phyloP scores from a whole-genome alignment of 1,139 yeast species.

The Yamadazyma triangularis region DNA sequence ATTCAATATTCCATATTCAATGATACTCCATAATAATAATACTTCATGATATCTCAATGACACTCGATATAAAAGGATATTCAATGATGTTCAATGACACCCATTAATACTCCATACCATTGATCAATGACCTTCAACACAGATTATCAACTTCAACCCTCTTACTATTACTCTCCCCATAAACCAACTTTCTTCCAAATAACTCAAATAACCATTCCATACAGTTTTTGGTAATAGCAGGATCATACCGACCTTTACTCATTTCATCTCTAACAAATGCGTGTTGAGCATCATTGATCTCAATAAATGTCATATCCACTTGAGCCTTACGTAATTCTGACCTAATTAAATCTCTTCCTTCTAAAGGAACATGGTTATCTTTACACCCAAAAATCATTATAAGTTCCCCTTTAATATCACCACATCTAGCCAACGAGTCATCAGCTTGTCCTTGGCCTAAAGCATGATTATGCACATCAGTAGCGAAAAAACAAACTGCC shows the following conservation, averaged over 20 bases:
- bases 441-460: slow-evolving; percentile 62
- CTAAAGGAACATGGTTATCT: slow-evolving; percentile 78
- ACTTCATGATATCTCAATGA: no score
- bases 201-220: slow-evolving; percentile 65
- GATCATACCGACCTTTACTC: slow-evolving; percentile 76
- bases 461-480: slow-evolving; percentile 68
- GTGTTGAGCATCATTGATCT: slow-evolving; percentile 72
- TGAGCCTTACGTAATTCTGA: slow-evolving; percentile 53
- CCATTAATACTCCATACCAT: background rate
- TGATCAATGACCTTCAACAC: slow-evolving; percentile 40
- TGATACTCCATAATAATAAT: no score
- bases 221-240: slow-evolving; percentile 67
- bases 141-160: slow-evolving; percentile 52
- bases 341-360: slow-evolving; percentile 71
- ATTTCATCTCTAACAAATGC: slow-evolving; percentile 78
- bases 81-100: no score
- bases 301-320: slow-evolving; percentile 66
- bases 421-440: slow-evolving; percentile 57
- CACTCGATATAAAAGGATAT: no score
- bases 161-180: slow-evolving; percentile 58
- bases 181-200: slow-evolving; percentile 63
- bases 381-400: slow-evolving; percentile 72
- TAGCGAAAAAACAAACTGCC: slow-evolving; percentile 74
- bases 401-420: slow-evolving; percentile 55
- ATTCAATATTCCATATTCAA: no score